Evolutionary conservation across 306 rosid species (phyloP).

Genomic region (Malus orientalis): DNA sequence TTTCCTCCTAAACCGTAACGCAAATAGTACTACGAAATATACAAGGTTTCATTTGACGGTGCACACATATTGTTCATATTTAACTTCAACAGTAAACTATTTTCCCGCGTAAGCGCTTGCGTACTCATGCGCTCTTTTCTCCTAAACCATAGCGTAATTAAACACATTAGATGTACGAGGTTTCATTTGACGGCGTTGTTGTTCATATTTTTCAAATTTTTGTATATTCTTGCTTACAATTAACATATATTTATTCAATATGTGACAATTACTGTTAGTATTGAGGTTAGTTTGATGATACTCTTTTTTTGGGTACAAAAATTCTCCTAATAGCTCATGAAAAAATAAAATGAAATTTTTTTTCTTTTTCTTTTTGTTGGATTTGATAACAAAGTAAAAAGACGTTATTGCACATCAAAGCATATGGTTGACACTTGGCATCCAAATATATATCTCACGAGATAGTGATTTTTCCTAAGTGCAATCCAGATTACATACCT

Average conservation of each 20-base stretch:
- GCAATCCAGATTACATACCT: neutral
- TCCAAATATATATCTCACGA: neutral
- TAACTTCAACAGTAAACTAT: neutral
- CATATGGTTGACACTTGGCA: too few species aligned
- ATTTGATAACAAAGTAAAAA: too few species aligned
- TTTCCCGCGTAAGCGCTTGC: accelerated
- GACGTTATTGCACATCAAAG: too few species aligned
- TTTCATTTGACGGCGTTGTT: neutral
- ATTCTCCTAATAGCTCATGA: too few species aligned
- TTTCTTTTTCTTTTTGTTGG: too few species aligned
- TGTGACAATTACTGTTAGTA: too few species aligned
- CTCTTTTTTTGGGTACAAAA: neutral
- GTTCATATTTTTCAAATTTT: neutral
- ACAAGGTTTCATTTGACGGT: neutral
- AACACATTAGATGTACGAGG: neutral
- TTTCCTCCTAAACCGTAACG: neutral
- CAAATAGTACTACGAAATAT: too few species aligned
- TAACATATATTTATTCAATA: neutral
- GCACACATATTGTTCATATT: neutral
- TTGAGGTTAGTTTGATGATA: neutral
- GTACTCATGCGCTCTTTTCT: neutral
- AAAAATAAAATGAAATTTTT: too few species aligned
- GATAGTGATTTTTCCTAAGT: neutral
- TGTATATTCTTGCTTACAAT: neutral
- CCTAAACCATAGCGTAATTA: neutral